Evolutionary conservation across 2,329 filamentous ascomycete genomes (phyloP).

Genomic region (Penicillium expansum): DNA sequence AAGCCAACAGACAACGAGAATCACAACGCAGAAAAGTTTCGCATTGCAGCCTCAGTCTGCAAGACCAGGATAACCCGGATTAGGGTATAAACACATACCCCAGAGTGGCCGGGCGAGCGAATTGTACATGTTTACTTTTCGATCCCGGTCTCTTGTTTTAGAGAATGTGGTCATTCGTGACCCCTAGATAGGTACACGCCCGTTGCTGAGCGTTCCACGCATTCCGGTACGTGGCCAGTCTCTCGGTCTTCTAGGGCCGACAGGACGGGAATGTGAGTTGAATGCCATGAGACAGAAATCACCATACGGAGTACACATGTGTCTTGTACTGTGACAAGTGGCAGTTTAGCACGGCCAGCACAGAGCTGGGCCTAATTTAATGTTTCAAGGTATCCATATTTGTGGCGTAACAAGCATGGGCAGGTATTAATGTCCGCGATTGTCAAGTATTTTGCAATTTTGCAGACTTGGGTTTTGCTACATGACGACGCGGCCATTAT

Average conservation of each 20-base stretch:
- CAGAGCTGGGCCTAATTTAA: not conserved
- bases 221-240: conserved; percentile 13
- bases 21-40: not conserved
- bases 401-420: conserved; percentile 10
- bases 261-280: conserved; percentile 14
- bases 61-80: not conserved
- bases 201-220: conserved; percentile 1
- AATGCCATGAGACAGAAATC: conserved; percentile 5
- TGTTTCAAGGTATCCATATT: conserved; percentile 16
- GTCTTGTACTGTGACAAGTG: conserved; percentile 1
- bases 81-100: not conserved
- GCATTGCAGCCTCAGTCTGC: not conserved
- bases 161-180: conserved; percentile 13
- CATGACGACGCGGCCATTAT: not conserved
- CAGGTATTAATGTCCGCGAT: not conserved
- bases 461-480: not conserved
- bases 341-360: not conserved
- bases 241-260: not conserved
- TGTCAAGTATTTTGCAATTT: not conserved
- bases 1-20: not conserved
- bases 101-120: not conserved
- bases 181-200: conserved; percentile 9
- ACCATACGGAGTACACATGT: not conserved
- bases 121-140: not conserved
- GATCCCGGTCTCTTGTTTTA: conserved; percentile 1